phyloP scores from a whole-genome alignment of 148 eudicot species.

The Camellia sinensis region DNA sequence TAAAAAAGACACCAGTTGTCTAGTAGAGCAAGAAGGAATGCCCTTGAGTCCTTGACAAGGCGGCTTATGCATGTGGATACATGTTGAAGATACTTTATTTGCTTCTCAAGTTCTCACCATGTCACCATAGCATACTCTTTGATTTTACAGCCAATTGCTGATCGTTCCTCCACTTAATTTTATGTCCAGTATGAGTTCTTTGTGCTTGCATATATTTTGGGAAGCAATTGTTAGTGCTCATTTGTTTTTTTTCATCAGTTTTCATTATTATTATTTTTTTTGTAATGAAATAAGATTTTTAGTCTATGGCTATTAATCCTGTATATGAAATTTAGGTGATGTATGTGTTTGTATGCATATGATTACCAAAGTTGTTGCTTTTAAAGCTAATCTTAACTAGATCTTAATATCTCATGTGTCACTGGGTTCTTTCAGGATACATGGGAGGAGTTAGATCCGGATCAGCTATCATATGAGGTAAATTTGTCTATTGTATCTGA shows the following conservation, averaged over 20 bases:
- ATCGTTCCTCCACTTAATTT: neutral
- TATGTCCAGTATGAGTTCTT: neutral
- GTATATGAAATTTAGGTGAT: neutral
- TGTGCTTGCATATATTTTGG: neutral
- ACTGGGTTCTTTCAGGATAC: slow-evolving; percentile 57
- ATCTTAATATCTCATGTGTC: slow-evolving; percentile 5
- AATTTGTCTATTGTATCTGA: slow-evolving; percentile 8
- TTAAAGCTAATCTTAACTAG: neutral
- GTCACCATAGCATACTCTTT: neutral
- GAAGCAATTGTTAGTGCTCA: neutral
- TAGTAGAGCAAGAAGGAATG: neutral
- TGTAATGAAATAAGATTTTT: neutral
- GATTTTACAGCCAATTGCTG: neutral
- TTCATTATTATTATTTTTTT: too few relatives aligned
- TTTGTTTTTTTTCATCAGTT: neutral
- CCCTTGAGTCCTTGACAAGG: neutral
- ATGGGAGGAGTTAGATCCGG: slow-evolving; percentile 97
- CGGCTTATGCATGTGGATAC: neutral
- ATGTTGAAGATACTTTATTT: neutral
- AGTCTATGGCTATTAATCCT: neutral
- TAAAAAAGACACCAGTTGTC: neutral
- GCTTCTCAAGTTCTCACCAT: neutral
- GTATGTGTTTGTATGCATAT: neutral
- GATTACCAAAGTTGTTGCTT: neutral
- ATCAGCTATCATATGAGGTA: slow-evolving; percentile 95